phyloP scores from a whole-genome alignment of 768 basidiomycete genomes.

The Lentinula raphanica region DNA sequence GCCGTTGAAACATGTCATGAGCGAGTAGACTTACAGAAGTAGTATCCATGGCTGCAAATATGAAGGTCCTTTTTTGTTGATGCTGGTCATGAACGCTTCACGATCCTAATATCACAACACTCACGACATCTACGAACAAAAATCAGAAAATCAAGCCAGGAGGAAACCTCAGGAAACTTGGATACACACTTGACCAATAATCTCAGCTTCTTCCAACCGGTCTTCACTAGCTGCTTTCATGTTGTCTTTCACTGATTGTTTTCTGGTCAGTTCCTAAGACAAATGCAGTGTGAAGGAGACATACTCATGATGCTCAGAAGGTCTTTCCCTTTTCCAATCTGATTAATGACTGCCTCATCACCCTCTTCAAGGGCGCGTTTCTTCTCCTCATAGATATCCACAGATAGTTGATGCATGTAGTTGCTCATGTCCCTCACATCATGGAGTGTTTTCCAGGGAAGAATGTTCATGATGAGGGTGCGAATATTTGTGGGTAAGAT shows the following conservation, averaged over 20 bases:
- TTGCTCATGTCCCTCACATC: slow-evolving; percentile 22
- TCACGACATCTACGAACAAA: slow-evolving; percentile 25
- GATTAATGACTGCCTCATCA: slow-evolving; percentile 19
- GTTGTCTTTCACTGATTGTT: slow-evolving; percentile 16
- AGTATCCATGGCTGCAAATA: slow-evolving; percentile 39
- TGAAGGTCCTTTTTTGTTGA: slow-evolving; percentile 23
- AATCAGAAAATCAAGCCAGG: background rate
- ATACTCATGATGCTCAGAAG: slow-evolving; percentile 36
- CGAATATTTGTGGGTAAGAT: slow-evolving; percentile 22
- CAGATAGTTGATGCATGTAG: slow-evolving; percentile 21
- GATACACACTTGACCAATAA: slow-evolving; percentile 20
- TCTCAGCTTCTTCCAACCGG: slow-evolving; percentile 21
- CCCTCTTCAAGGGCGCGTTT: slow-evolving; percentile 21
- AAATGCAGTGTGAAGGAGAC: too few relatives aligned
- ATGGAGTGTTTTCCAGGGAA: slow-evolving; percentile 20
- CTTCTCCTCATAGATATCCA: slow-evolving; percentile 24
- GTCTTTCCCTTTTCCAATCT: slow-evolving; percentile 29
- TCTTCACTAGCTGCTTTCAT: slow-evolving; percentile 15
- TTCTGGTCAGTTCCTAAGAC: too few relatives aligned
- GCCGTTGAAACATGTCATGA: background rate
- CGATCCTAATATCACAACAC: slow-evolving; percentile 4
- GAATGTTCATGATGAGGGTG: slow-evolving; percentile 16
- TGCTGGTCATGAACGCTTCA: too few relatives aligned
- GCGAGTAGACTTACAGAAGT: slow-evolving; percentile 21
- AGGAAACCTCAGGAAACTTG: slow-evolving; percentile 7